Percentiles rank a stretch among this genome's conserved stretches.
Conservation (phyloP, 768 basidiomycete genomes). For the Mrakia hoshinonis region DNA sequence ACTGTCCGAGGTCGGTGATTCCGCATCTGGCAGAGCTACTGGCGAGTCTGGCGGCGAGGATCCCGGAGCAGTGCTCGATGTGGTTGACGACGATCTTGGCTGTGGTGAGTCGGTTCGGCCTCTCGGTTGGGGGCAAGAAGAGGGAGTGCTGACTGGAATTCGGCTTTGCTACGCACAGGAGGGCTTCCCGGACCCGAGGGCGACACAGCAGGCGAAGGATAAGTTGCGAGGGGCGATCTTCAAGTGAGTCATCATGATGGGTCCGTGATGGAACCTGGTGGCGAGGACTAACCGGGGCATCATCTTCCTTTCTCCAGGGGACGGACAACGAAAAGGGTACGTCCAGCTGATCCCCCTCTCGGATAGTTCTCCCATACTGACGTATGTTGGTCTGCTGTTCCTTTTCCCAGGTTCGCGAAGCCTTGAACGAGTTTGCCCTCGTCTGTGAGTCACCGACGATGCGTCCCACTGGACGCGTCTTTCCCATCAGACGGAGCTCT, state of each 20-base stretch:
- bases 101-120: constrained; percentile 32
- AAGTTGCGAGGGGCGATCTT: constrained; percentile 48
- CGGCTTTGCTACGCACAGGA: constrained; percentile 44
- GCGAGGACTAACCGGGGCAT: no score
- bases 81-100: constrained; percentile 69
- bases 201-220: constrained; percentile 64
- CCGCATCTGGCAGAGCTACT: constrained; percentile 78
- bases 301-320: neutral
- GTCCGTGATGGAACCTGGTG: neutral
- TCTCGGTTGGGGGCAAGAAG: neutral
- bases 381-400: no score
- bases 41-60: constrained; percentile 55
- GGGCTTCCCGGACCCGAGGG: constrained; percentile 65
- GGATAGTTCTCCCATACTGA: neutral
- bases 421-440: constrained; percentile 77
- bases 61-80: constrained; percentile 49
- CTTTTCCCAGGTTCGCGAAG: constrained; percentile 53
- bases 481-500: neutral
- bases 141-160: neutral
- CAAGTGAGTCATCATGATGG: constrained; percentile 32
- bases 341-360: neutral
- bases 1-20: constrained; percentile 71
- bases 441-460: constrained; percentile 43
- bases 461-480: neutral
- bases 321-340: neutral